phyloP scores from a whole-genome alignment of 768 basidiomycete species.

The Naganishia vishniacii region DNA sequence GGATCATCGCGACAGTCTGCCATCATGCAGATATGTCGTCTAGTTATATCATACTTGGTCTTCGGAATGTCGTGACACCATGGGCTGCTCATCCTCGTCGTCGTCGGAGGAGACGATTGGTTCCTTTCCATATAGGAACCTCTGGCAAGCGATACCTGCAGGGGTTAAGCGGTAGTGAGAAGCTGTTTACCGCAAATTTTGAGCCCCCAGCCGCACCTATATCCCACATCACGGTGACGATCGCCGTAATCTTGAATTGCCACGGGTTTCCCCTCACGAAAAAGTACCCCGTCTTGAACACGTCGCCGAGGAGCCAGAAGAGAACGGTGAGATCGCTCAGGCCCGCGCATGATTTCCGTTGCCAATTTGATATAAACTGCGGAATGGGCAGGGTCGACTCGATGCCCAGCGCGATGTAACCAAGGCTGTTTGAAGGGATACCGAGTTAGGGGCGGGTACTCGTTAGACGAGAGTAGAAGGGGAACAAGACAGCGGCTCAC shows the following conservation, averaged over 20 bases:
- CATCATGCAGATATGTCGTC: no score
- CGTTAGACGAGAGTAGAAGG: background rate
- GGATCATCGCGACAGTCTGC: no score
- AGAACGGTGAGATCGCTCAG: conserved; percentile 35
- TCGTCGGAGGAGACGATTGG: background rate
- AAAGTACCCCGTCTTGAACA: conserved; percentile 47
- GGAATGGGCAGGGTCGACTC: conserved; percentile 48
- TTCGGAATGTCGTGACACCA: background rate
- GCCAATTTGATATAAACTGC: conserved; percentile 45
- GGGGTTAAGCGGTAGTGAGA: no score
- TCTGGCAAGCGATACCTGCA: conserved; percentile 6
- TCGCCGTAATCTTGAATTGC: conserved; percentile 45
- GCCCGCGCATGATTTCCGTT: conserved; percentile 43
- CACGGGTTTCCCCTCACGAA: conserved; percentile 41
- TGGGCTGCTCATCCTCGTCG: background rate
- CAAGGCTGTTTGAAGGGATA: background rate
- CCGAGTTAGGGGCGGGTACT: background rate
- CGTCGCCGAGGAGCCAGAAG: conserved; percentile 45
- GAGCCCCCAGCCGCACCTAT: conserved; percentile 27
- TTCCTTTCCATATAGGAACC: conserved; percentile 3
- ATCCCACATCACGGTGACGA: conserved; percentile 46
- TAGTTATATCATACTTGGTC: no score
- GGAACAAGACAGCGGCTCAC: conserved; percentile 13
- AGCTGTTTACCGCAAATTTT: no score
- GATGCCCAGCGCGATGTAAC: conserved; percentile 15